Conservation (phyloP, 2,329 filamentous ascomycete genomes). For the Blastomyces silverae region DNA sequence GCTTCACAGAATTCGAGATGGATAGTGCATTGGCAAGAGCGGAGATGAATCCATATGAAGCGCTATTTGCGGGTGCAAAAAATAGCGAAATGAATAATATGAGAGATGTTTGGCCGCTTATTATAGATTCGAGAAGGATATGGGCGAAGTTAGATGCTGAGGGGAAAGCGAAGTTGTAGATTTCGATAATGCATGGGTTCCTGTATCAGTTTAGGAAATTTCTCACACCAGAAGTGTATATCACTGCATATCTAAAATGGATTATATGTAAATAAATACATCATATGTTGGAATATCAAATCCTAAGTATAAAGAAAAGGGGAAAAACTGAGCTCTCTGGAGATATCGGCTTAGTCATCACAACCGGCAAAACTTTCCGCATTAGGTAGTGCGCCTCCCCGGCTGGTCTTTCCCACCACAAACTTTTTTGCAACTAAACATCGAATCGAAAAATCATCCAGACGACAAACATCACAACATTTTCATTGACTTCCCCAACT, state of each 20-base stretch:
- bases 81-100: slow-evolving; percentile 26
- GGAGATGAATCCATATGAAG: slow-evolving; percentile 25
- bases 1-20: slow-evolving; percentile 26
- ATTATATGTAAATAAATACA: too few relatives aligned
- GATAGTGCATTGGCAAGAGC: slow-evolving; percentile 25
- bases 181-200: not conserved
- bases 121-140: slow-evolving; percentile 22
- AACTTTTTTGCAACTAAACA: not conserved
- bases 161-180: slow-evolving; percentile 20
- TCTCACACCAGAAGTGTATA: too few relatives aligned
- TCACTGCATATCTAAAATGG: too few relatives aligned
- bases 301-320: not conserved
- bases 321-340: too few relatives aligned
- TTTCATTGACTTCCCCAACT: not conserved
- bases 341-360: not conserved
- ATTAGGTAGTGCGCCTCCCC: not conserved
- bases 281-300: too few relatives aligned
- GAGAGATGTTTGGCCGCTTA: slow-evolving; percentile 23
- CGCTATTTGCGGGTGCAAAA: slow-evolving; percentile 23
- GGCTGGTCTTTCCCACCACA: slow-evolving; percentile 12
- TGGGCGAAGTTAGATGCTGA: slow-evolving; percentile 18
- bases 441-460: slow-evolving; percentile 6
- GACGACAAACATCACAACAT: not conserved
- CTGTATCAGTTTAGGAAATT: not conserved
- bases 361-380: not conserved